phyloP scores from a whole-genome alignment of 2,329 filamentous ascomycete genomes.

The Xylaria digitata region DNA sequence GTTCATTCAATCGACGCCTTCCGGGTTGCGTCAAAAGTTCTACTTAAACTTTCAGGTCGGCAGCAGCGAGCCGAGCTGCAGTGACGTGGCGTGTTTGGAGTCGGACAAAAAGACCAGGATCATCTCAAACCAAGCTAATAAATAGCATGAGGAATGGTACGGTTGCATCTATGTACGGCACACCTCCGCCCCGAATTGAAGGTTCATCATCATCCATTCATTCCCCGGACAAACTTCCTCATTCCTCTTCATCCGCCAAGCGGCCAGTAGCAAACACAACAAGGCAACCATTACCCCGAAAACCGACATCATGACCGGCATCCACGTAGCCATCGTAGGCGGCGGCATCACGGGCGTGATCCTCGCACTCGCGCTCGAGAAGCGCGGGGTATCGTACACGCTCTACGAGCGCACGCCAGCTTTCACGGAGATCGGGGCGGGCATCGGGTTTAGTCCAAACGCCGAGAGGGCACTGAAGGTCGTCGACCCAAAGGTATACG shows the following conservation, averaged over 20 bases:
- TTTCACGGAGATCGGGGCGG: conserved; percentile 62
- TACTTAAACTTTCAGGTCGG: background rate
- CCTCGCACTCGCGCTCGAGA: conserved; percentile 59
- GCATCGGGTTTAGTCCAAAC: conserved; percentile 64
- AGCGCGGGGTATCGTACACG: conserved; percentile 55
- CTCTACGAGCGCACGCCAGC: conserved; percentile 59
- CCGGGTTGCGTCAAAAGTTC: background rate
- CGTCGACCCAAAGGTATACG: conserved; percentile 51
- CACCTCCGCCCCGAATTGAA: background rate
- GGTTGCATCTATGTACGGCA: background rate
- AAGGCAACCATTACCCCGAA: background rate
- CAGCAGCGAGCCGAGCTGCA: conserved; percentile 2
- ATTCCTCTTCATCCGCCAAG: background rate
- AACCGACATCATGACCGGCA: conserved; percentile 24
- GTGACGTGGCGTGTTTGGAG: conserved; percentile 7
- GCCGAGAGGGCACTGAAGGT: conserved; percentile 59
- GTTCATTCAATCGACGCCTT: background rate
- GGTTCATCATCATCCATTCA: background rate
- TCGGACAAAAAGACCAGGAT: conserved; percentile 5
- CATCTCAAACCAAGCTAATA: background rate
- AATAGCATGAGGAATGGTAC: background rate
- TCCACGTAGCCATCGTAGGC: conserved; percentile 60
- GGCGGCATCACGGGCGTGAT: conserved; percentile 64
- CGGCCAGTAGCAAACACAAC: background rate
- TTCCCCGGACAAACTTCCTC: background rate